Conservation (phyloP, 176 grass and related monocot genomes). For the Avena eriantha region DNA sequence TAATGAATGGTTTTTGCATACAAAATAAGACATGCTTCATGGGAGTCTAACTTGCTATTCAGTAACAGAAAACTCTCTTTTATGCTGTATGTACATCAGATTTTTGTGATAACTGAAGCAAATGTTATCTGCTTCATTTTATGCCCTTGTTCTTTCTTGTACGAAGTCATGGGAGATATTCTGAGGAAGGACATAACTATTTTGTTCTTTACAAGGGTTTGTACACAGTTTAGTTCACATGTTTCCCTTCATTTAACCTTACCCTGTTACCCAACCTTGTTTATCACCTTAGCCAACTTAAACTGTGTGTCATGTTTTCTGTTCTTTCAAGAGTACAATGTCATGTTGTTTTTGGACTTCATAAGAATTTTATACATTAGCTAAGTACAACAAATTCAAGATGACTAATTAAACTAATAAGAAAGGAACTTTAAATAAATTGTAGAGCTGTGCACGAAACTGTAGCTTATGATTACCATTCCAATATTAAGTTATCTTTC, state of each 20-base stretch:
- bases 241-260: not conserved
- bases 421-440: not conserved
- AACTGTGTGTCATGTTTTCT: not conserved
- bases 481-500: not conserved
- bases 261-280: not conserved
- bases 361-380: not conserved
- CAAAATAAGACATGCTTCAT: slow-evolving; percentile 35
- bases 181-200: not conserved
- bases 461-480: slow-evolving; percentile 12
- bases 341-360: not conserved
- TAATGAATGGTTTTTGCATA: slow-evolving; percentile 41
- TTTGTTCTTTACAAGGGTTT: not conserved
- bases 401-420: not conserved
- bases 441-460: not conserved
- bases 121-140: slow-evolving; percentile 16
- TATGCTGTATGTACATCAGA: slow-evolving; percentile 2
- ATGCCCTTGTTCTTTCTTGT: not conserved
- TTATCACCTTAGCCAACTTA: not conserved
- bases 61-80: slow-evolving; percentile 27
- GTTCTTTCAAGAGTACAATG: not conserved
- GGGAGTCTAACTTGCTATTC: slow-evolving; percentile 42
- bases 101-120: not conserved
- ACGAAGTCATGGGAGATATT: not conserved
- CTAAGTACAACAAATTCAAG: slow-evolving; percentile 5
- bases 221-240: not conserved